phyloP scores from a whole-genome alignment of 345 rosid genomes.

The Populus davidiana region DNA sequence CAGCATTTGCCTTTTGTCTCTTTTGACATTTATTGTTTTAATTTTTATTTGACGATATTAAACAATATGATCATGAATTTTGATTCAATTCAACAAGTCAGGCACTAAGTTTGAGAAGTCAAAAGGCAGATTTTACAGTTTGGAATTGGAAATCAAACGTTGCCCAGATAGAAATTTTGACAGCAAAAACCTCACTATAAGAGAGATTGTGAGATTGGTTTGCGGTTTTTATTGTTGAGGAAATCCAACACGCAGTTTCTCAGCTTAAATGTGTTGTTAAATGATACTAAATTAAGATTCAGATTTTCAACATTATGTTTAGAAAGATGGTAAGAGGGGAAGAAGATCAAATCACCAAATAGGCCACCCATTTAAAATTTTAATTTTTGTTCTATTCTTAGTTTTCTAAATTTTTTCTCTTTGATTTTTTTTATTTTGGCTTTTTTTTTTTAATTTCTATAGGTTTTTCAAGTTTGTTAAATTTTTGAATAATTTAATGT shows the following conservation, averaged over 20 bases:
- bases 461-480: too few relatives aligned
- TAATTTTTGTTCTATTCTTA: too few relatives aligned
- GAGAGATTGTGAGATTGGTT: not conserved
- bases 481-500: too few relatives aligned
- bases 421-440: too few relatives aligned
- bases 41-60: conserved; percentile 3
- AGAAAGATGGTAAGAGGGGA: not conserved
- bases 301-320: not conserved
- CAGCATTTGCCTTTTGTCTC: too few relatives aligned
- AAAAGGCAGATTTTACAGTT: conserved; percentile 4
- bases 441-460: too few relatives aligned
- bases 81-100: conserved; percentile 9
- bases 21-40: too few relatives aligned
- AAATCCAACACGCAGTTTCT: not conserved
- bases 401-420: too few relatives aligned
- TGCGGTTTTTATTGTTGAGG: not conserved
- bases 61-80: conserved; percentile 23
- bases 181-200: not conserved
- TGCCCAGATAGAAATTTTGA: conserved; percentile 12
- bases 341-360: not conserved
- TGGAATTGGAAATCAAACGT: conserved; percentile 7
- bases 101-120: not conserved
- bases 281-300: not conserved
- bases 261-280: not conserved
- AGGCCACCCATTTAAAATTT: not conserved